phyloP scores from a whole-genome alignment of 1,284 basidiomycete species.

The Baeospora myosura region DNA sequence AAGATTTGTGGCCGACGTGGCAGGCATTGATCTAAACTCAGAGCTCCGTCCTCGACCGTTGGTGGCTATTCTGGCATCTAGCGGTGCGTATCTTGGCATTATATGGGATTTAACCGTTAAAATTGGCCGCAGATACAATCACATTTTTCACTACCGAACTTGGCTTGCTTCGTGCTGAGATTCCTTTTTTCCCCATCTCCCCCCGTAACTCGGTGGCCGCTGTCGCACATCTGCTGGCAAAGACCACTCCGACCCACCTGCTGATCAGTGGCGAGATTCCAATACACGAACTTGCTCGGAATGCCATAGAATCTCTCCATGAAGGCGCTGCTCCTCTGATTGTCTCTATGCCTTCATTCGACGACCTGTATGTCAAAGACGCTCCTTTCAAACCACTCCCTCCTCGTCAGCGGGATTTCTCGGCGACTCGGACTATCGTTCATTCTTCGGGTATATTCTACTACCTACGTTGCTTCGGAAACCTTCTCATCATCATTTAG shows the following conservation, averaged over 20 bases:
- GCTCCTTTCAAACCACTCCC: not conserved
- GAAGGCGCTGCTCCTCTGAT: not conserved
- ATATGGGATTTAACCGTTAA: not conserved
- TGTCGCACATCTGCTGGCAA: slow-evolving; percentile 11
- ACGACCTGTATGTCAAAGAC: slow-evolving; percentile 2
- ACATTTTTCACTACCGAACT: slow-evolving; percentile 8
- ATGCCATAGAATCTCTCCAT: not conserved
- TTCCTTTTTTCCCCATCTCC: slow-evolving; percentile 15
- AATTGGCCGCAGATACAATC: slow-evolving; percentile 6
- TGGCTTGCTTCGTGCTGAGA: slow-evolving; percentile 8
- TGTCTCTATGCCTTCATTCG: slow-evolving; percentile 1
- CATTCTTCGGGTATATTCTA: slow-evolving; percentile 20
- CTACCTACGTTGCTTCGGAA: not conserved
- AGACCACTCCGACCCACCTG: slow-evolving; percentile 3
- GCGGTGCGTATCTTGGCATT: not conserved
- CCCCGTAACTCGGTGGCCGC: slow-evolving; percentile 14
- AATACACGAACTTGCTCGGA: slow-evolving; percentile 5
- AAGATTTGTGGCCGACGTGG: not conserved
- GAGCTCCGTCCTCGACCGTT: not conserved
- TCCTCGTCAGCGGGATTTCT: not conserved
- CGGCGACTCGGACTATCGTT: slow-evolving; percentile 12
- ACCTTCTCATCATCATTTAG: slow-evolving; percentile 1
- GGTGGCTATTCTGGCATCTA: not conserved
- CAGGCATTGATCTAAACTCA: not conserved
- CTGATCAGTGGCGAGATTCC: slow-evolving; percentile 8